A percentile compares a stretch with the other conserved stretches of the same genome.
Conservation (phyloP, 169 alveolate species). For the Babesia ovata region DNA sequence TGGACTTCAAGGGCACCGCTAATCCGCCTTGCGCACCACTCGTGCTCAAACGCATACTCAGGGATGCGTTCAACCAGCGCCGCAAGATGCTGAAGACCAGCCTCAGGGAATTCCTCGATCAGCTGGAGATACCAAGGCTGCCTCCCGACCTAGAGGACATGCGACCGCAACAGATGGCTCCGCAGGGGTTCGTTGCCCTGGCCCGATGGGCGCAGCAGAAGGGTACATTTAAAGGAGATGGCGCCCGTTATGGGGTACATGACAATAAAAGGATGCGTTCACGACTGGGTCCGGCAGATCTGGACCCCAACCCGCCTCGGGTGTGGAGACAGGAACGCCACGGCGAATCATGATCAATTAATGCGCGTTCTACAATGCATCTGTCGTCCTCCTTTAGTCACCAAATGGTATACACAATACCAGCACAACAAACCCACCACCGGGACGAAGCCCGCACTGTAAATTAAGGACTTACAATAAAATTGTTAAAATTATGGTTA, state of each 20-base stretch:
- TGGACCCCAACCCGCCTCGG: conserved; percentile 26
- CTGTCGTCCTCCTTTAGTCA: too few species aligned
- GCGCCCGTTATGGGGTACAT: conserved; percentile 7
- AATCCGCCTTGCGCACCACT: conserved; percentile 63
- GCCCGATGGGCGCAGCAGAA: conserved; percentile 47
- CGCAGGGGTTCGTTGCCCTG: conserved; percentile 69
- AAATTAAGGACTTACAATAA: too few species aligned
- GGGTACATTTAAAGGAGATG: conserved; percentile 34
- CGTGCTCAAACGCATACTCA: conserved; percentile 67
- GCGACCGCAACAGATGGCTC: conserved; percentile 75
- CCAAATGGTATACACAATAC: too few species aligned
- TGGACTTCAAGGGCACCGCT: conserved; percentile 50
- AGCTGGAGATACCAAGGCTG: conserved; percentile 44
- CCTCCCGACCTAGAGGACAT: conserved; percentile 63
- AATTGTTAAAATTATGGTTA: too few species aligned
- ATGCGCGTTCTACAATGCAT: too few species aligned
- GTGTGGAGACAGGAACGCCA: conserved; percentile 50
- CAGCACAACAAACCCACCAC: too few species aligned
- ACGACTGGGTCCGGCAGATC: conserved; percentile 29
- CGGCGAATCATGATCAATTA: conserved; percentile 12
- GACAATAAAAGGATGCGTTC: conserved; percentile 34
- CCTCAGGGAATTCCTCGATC: conserved; percentile 48
- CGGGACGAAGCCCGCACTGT: too few species aligned
- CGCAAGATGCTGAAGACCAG: conserved; percentile 76
- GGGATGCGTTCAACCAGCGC: conserved; percentile 68